Evolutionary conservation across 2,329 filamentous ascomycete genomes (phyloP), one percentile per base, ranked within the genome.

Genomic region (Paecilomyces niveus): DNA sequence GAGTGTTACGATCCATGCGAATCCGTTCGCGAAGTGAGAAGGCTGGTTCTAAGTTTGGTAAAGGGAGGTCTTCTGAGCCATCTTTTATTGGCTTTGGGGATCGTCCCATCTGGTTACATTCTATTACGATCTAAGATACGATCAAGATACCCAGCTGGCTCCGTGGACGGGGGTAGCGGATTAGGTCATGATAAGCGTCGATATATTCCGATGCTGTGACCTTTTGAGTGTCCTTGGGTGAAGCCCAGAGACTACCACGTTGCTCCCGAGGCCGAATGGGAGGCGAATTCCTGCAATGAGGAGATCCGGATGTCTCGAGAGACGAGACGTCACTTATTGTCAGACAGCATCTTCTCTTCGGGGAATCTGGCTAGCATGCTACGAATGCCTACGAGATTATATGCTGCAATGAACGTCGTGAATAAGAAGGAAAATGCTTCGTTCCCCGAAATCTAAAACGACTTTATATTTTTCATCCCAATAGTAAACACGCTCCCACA

Each of bases 1-100:
- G 60, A 76, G 69, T 1, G 80, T 87, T 18, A 82, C 81, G 2
- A 82, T 87, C 50, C 85, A 87, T 73, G 85, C 85, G 10, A 88
- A 88, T 65, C 85, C 85, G 3, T 72, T 88, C 61, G 85, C 85
- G n/a, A 78, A 73, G 61, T 83, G 76, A 81, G 21, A 11, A 52
- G 50, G 10, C 21, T 29, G 45, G 32, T 3, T 33, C 9, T 33
- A 3, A 1, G 6, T 21, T 21, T 5, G 4, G 15, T 13, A 13
- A 33, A 11, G 39, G 4, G 39, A 18, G 6, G 7, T 45, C 39
- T 18, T 9, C 39, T 10, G 18, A 8, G 9, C 15, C 18, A n/a
- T 9, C n/a, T 21, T 21, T 8, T 9, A 9, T 13, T 21, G 39
- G 18, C 15, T 45, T 45, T 5, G 35, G 6, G 4, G 9, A 8